These are phyloP conservation scores for Hypoxylon perforatum DNA, from an alignment of 495 filamentous ascomycete species.

Conservation along the genomic window DNA sequence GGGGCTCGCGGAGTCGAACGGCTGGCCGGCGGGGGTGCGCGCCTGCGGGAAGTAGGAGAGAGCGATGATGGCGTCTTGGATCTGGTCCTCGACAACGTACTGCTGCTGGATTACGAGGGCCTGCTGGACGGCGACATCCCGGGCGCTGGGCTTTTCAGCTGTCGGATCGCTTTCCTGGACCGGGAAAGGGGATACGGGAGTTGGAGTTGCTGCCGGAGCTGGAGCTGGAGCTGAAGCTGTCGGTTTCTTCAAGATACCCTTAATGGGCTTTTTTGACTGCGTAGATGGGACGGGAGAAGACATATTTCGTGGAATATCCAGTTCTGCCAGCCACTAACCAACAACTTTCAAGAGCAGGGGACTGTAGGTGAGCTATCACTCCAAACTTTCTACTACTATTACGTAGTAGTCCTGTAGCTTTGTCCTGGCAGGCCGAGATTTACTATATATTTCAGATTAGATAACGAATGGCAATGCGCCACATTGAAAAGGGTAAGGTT, in stretches of 20 bases:
- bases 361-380: not conserved
- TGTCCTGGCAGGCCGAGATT: too few relatives aligned
- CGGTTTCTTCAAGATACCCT: conserved; percentile 68
- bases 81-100: conserved; percentile 72
- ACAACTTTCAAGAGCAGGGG: not conserved
- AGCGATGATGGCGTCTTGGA: conserved; percentile 70
- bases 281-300: conserved; percentile 13
- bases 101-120: conserved; percentile 81
- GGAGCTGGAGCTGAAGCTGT: conserved; percentile 35
- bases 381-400: not conserved
- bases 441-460: not conserved
- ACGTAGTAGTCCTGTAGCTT: not conserved
- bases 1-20: conserved; percentile 67
- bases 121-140: conserved; percentile 78
- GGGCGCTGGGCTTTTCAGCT: conserved; percentile 50
- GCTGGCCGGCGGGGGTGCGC: conserved; percentile 36
- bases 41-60: conserved; percentile 75
- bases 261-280: conserved; percentile 47
- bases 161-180: conserved; percentile 28
- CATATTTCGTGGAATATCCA: conserved; percentile 3
- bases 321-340: too few relatives aligned
- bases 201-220: conserved; percentile 42
- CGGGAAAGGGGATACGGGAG: conserved; percentile 36
- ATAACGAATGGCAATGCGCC: conserved; percentile 6
- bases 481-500: not conserved